Conservation (phyloP, 352 stramenopile species). For the Pythium pectinolyticum region DNA sequence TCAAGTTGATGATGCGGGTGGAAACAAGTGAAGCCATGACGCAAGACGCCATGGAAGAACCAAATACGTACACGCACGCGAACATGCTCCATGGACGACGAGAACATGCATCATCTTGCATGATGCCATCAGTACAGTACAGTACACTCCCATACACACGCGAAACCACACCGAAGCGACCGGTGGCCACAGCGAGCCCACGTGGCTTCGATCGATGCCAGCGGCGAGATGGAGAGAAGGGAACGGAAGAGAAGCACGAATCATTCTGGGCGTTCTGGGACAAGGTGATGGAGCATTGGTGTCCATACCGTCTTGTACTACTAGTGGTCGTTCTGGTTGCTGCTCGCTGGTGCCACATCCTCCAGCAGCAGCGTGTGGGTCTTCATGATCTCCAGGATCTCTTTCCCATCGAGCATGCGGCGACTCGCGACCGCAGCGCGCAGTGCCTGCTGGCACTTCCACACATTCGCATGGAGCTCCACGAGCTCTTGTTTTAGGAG, state of each 20-base stretch:
- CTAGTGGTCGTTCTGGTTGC: conserved; percentile 33
- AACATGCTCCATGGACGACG: conserved; percentile 13
- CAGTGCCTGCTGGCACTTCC: conserved; percentile 43
- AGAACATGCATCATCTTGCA: conserved; percentile 1
- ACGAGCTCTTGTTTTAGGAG: conserved; percentile 35
- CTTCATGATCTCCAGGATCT: conserved; percentile 54
- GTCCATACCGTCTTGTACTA: too few relatives aligned
- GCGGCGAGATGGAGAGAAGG: too few relatives aligned
- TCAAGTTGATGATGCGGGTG: not conserved
- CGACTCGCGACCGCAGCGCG: conserved; percentile 35
- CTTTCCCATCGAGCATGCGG: conserved; percentile 56
- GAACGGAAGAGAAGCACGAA: too few relatives aligned
- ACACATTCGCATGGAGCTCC: conserved; percentile 37
- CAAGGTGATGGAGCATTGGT: too few relatives aligned
- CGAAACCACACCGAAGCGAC: too few relatives aligned
- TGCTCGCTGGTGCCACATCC: not conserved
- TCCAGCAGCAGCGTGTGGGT: conserved; percentile 33
- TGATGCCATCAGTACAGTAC: too few relatives aligned
- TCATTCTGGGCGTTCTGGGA: too few relatives aligned
- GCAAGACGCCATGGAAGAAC: conserved; percentile 25
- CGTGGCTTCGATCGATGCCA: too few relatives aligned
- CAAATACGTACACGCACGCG: conserved; percentile 8
- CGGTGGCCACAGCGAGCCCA: too few relatives aligned
- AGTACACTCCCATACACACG: not conserved
- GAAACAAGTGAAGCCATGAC: conserved; percentile 2